These are phyloP conservation scores for Pseudogymnoascus destructans DNA, from an alignment of 2,329 filamentous ascomycete genomes.

Conservation along the genomic window DNA sequence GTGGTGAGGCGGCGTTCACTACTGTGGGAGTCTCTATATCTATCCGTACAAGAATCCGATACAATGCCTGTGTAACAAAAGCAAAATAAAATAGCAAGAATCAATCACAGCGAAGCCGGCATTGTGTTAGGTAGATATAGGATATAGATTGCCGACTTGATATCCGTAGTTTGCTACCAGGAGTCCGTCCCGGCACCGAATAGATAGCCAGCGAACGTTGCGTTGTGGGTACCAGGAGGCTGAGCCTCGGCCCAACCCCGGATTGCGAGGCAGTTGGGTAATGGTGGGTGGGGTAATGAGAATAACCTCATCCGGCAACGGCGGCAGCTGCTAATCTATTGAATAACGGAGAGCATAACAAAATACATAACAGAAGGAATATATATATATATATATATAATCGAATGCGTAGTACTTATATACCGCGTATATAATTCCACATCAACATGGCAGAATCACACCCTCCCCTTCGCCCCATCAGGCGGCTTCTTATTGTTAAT, in stretches of 20 bases:
- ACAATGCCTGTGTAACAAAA: background rate
- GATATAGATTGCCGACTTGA: background rate
- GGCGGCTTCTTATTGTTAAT: conserved; percentile 40
- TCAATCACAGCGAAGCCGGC: background rate
- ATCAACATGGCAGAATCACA: background rate
- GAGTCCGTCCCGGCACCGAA: background rate
- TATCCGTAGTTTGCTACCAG: background rate
- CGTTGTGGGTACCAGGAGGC: background rate
- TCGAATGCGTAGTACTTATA: background rate
- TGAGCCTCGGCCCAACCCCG: background rate
- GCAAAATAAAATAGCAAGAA: background rate
- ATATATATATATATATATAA: background rate
- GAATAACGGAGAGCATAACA: background rate
- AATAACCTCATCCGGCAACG: background rate
- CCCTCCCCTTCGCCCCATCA: conserved; percentile 27
- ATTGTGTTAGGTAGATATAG: background rate
- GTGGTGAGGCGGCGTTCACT: background rate
- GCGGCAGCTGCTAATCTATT: background rate
- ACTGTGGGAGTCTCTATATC: background rate
- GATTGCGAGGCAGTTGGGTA: background rate
- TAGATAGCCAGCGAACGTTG: background rate
- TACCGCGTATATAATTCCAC: background rate
- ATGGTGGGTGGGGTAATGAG: background rate
- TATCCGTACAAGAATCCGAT: background rate
- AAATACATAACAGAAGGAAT: background rate